These are phyloP conservation scores for Apiospora arundinis DNA, from an alignment of 2,329 filamentous ascomycete species.

Conservation along the genomic window DNA sequence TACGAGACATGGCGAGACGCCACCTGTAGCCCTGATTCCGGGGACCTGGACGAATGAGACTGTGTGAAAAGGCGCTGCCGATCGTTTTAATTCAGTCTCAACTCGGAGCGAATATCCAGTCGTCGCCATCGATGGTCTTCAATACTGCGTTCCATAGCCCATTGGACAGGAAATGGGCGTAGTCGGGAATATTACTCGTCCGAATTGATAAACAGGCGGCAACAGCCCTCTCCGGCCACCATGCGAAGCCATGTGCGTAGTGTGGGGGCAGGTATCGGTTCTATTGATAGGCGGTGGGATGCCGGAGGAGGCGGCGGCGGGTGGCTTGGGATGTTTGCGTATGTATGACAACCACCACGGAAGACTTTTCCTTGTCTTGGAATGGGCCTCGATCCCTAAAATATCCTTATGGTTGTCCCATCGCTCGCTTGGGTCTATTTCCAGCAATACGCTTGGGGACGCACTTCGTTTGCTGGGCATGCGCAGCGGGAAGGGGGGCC, in stretches of 20 bases:
- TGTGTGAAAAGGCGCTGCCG: not conserved
- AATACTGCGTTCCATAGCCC: not conserved
- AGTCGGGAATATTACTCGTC: not conserved
- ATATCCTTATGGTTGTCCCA: not conserved
- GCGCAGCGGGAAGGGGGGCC: not conserved
- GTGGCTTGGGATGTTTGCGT: constrained; percentile 10
- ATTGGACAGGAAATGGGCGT: not conserved
- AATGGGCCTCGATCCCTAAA: not conserved
- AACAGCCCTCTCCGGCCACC: not conserved
- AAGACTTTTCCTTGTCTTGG: not conserved
- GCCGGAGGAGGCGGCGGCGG: not conserved
- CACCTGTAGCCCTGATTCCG: not conserved
- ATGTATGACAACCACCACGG: not conserved
- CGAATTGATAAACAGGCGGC: not conserved
- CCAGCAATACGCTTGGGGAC: not conserved
- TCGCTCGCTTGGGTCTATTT: not conserved
- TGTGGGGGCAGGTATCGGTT: not conserved
- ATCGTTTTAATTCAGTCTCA: not conserved
- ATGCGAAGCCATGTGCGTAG: constrained; percentile 5
- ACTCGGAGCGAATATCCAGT: not conserved
- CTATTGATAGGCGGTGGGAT: not conserved
- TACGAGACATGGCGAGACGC: not conserved
- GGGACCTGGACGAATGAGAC: not conserved
- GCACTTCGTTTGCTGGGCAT: not conserved
- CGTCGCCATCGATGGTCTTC: not conserved